Conservation (phyloP, 495 filamentous ascomycete genomes). For the Aspergillus funiculosus region DNA sequence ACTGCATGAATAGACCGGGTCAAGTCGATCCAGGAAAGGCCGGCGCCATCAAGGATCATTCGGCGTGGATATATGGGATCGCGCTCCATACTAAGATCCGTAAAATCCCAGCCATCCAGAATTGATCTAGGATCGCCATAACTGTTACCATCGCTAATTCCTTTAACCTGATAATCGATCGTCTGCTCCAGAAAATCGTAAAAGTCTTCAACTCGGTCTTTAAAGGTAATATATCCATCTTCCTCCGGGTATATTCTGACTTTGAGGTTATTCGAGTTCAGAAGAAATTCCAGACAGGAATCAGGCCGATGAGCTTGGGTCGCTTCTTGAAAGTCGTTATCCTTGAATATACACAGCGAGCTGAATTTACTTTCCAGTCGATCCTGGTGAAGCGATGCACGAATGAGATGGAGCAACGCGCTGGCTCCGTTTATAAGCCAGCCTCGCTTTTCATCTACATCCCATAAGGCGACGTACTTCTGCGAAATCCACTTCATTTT, state of each 20-base stretch:
- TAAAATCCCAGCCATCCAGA: background rate
- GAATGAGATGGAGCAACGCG: constrained; percentile 36
- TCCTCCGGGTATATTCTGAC: constrained; percentile 17
- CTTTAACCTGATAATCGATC: constrained; percentile 25
- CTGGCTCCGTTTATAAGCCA: constrained; percentile 38
- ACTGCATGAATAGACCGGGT: background rate
- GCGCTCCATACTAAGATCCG: background rate
- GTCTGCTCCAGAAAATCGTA: constrained; percentile 27
- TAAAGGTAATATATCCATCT: constrained; percentile 13
- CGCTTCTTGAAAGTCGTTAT: constrained; percentile 1
- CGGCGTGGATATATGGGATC: background rate
- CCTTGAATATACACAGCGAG: constrained; percentile 9
- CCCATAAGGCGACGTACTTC: constrained; percentile 31
- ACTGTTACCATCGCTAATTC: background rate
- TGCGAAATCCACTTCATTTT: constrained; percentile 24
- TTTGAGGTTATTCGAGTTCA: constrained; percentile 16
- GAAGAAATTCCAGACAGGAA: constrained; percentile 13
- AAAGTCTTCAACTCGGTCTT: constrained; percentile 20
- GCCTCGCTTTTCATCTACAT: constrained; percentile 28
- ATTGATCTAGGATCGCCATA: background rate
- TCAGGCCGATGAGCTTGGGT: background rate
- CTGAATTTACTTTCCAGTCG: constrained; percentile 13
- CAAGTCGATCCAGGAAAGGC: background rate
- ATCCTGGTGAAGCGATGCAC: constrained; percentile 26
- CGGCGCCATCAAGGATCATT: background rate